These are phyloP conservation scores for Posidonia oceanica DNA, from an alignment of 116 monocot species.

Conservation along the genomic window DNA sequence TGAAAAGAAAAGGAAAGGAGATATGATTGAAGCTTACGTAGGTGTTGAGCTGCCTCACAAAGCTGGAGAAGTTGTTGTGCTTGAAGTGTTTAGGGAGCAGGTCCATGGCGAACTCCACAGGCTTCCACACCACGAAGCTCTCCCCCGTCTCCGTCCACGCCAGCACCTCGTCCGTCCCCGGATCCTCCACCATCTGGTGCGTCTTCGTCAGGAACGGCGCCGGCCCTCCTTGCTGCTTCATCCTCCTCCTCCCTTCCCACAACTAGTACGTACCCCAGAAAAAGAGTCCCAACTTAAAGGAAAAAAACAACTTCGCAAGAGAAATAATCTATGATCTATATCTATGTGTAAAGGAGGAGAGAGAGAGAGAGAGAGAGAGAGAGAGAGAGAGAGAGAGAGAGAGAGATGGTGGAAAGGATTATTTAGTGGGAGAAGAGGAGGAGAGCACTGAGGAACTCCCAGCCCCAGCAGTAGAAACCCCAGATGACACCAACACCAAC, in stretches of 20 bases:
- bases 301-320: too few relatives aligned
- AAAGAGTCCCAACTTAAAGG: too few relatives aligned
- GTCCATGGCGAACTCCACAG: slow-evolving; percentile 60
- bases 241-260: neutral
- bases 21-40: slow-evolving; percentile 13
- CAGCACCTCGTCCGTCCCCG: slow-evolving; percentile 15
- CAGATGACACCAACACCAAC: slow-evolving; percentile 14
- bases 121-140: slow-evolving; percentile 14
- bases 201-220: slow-evolving; percentile 26
- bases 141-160: slow-evolving; percentile 14
- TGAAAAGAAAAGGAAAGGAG: neutral
- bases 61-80: slow-evolving; percentile 91
- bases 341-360: too few relatives aligned
- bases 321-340: too few relatives aligned
- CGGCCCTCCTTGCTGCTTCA: slow-evolving; percentile 6
- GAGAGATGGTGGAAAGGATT: neutral
- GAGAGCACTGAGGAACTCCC: slow-evolving; percentile 53
- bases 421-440: slow-evolving; percentile 39
- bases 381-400: neutral
- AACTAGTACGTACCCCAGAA: neutral
- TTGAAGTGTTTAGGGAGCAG: slow-evolving; percentile 75
- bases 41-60: slow-evolving; percentile 90
- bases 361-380: neutral
- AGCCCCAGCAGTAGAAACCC: slow-evolving; percentile 61
- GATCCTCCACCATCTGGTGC: slow-evolving; percentile 22